Conservation (phyloP, 2,329 filamentous ascomycete species). For the Volutella citrinella region DNA sequence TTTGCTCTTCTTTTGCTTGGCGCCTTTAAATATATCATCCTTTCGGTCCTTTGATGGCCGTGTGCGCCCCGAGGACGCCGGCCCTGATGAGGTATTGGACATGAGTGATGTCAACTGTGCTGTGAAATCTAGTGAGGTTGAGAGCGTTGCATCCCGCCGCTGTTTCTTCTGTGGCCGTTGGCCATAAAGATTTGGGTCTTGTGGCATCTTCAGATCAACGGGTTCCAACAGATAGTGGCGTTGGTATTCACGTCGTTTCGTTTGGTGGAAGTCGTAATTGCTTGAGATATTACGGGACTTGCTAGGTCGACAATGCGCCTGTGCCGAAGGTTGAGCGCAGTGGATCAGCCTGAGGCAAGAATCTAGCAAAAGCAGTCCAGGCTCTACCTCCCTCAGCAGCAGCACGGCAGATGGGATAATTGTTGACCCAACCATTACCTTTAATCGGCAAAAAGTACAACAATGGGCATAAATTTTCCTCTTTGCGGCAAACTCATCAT, state of each 20-base stretch:
- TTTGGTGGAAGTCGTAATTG: too few species aligned
- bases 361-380: too few species aligned
- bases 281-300: too few species aligned
- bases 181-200: slow-evolving; percentile 75
- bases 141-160: slow-evolving; percentile 67
- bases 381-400: slow-evolving; percentile 7
- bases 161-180: slow-evolving; percentile 67
- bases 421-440: slow-evolving; percentile 3
- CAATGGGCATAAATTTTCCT: too few species aligned
- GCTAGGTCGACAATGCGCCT: too few species aligned
- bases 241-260: too few species aligned
- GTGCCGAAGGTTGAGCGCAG: slow-evolving; percentile 3
- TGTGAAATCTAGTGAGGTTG: slow-evolving; percentile 78
- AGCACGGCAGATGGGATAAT: slow-evolving; percentile 9
- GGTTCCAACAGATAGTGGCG: too few species aligned
- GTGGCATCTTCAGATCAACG: too few species aligned
- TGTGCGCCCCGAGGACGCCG: slow-evolving; percentile 37
- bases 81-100: slow-evolving; percentile 45
- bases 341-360: slow-evolving; percentile 24
- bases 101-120: slow-evolving; percentile 83
- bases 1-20: slow-evolving; percentile 24
- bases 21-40: slow-evolving; percentile 42
- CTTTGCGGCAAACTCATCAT: too few species aligned
- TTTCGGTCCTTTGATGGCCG: slow-evolving; percentile 47
- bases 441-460: background rate